These are phyloP conservation scores for Fusarium armeniacum DNA, from an alignment of 2,329 filamentous ascomycete genomes.

Conservation along the genomic window DNA sequence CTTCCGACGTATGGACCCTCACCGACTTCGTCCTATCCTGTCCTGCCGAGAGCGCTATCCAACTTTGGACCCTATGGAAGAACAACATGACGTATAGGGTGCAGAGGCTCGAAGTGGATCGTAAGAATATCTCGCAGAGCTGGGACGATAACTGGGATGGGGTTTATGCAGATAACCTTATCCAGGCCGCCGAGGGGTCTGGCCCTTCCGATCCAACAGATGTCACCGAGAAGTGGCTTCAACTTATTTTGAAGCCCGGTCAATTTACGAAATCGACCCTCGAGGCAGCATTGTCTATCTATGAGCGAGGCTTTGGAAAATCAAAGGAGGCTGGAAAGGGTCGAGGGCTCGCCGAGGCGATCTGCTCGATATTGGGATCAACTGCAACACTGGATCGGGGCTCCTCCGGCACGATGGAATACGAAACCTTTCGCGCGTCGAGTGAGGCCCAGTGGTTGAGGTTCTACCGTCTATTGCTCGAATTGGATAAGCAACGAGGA, in stretches of 20 bases:
- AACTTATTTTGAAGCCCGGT: slow-evolving; percentile 85
- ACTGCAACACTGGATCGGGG: slow-evolving; percentile 75
- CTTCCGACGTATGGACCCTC: slow-evolving; percentile 82
- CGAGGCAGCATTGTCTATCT: slow-evolving; percentile 86
- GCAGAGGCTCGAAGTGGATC: slow-evolving; percentile 79
- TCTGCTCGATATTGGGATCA: slow-evolving; percentile 78
- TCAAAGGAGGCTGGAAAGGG: slow-evolving; percentile 58
- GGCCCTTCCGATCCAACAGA: slow-evolving; percentile 75
- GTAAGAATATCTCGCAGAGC: slow-evolving; percentile 71
- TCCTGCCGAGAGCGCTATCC: slow-evolving; percentile 66
- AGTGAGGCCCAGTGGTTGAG: slow-evolving; percentile 89
- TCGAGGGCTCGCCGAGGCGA: slow-evolving; percentile 78
- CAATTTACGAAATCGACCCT: slow-evolving; percentile 84
- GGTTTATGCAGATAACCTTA: slow-evolving; percentile 72
- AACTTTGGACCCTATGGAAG: slow-evolving; percentile 85
- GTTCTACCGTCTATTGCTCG: slow-evolving; percentile 87
- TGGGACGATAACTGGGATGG: slow-evolving; percentile 80
- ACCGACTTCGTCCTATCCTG: slow-evolving; percentile 79
- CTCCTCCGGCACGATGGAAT: slow-evolving; percentile 77
- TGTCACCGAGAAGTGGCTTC: slow-evolving; percentile 86
- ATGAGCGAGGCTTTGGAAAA: slow-evolving; percentile 72
- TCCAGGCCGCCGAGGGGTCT: slow-evolving; percentile 69
- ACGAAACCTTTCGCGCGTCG: slow-evolving; percentile 79
- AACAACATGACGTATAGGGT: slow-evolving; percentile 84
- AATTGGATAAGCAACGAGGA: slow-evolving; percentile 87